phyloP scores from a whole-genome alignment of 805 yeast genomes.

The Wickerhamiella alocasiicola region DNA sequence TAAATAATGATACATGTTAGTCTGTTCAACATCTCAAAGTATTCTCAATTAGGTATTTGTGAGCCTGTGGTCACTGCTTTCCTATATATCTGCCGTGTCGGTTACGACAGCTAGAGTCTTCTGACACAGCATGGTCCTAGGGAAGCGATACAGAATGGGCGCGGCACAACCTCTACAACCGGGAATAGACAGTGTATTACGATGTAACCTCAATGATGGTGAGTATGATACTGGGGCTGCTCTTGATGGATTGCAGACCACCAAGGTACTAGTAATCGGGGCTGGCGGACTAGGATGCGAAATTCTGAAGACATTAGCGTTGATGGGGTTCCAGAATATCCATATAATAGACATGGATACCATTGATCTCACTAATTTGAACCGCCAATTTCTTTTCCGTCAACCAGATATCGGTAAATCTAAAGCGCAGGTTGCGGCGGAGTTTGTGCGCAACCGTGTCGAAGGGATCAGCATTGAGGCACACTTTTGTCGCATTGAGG shows the following conservation, averaged over 20 bases:
- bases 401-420: slow-evolving; percentile 47
- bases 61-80: too few relatives aligned
- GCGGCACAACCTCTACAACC: not conserved
- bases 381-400: slow-evolving; percentile 63
- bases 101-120: too few relatives aligned
- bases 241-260: slow-evolving; percentile 4
- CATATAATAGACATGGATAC: slow-evolving; percentile 76
- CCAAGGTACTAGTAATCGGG: slow-evolving; percentile 36
- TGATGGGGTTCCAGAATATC: slow-evolving; percentile 53
- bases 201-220: not conserved
- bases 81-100: too few relatives aligned
- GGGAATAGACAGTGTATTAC: slow-evolving; percentile 1
- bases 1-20: too few relatives aligned
- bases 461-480: slow-evolving; percentile 38
- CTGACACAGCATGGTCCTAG: slow-evolving; percentile 9
- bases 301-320: slow-evolving; percentile 55
- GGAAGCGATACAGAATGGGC: slow-evolving; percentile 2
- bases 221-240: slow-evolving; percentile 6
- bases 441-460: slow-evolving; percentile 37
- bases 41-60: too few relatives aligned
- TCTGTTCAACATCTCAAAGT: too few relatives aligned
- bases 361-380: slow-evolving; percentile 62
- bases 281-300: slow-evolving; percentile 84
- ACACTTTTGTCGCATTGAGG: slow-evolving; percentile 53
- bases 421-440: slow-evolving; percentile 56